Evolutionary conservation across 306 rosid genomes (phyloP), one percentile per base, ranked within the genome.

Genomic region (Rosa multiflora): DNA sequence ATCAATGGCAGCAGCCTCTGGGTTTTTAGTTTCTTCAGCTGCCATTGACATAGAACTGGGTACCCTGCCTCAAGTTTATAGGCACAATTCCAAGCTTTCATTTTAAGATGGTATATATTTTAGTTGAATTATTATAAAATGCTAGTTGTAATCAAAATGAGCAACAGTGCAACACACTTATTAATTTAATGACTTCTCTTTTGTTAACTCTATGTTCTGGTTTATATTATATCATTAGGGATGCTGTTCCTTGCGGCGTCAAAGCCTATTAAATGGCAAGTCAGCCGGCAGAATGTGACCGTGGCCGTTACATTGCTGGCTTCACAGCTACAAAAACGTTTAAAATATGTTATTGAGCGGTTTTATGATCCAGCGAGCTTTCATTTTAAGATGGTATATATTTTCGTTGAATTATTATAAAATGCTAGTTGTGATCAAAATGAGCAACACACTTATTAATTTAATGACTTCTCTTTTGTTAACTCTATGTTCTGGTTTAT

Each of bases 281-380:
- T 80, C 35, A 32, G 66, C 88, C 80, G 82, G 88, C 85, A 85
- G 58, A 47, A 68, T 86, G 77, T 75, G 82, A 66, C 85, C 75
- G 3, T 80, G 78, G 86, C 88, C 86, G 85, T 80, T 73, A 77
- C 63, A 75, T 77, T 85, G 89, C 80, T 77, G 92, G 89, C 75
- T 10, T 43, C 75, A 62, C 42, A 64, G 87, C 68, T 73, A 76
- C 88, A 83, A 48, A 5, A 5, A 39, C 18, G 12, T 58, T 80
- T 51, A 70, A 48, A 76, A 71, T 23, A 68, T 18, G 7, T 52
- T 42, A 35, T 29, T 47, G 20, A 32, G 51, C 55, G 40, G n/a
- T 73, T 73, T 48, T 3, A 37, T 72, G 37, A 5, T 39, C 43
- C 5, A 32, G 35, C n/a, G n/a, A n/a, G n/a, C n/a, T n/a, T n/a